Base-by-base conservation (phyloP, 768 basidiomycete species). In the Suillus tomentosus region DNA sequence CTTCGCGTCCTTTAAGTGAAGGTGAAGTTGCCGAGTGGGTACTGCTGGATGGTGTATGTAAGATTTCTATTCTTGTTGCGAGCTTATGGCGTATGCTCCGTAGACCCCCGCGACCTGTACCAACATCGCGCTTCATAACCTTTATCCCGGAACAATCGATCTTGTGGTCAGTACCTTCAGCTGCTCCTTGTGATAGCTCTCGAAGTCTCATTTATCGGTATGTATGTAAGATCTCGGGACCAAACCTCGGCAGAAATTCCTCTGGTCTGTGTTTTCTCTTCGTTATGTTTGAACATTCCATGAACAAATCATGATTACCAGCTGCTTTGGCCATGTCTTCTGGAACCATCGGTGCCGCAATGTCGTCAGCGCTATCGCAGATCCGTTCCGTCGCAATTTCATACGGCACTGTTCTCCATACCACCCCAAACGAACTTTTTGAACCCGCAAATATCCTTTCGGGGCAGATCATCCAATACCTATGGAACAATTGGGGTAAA, bases 51-150 rank as follows among this genome's bases (percentile, higher is more conserved):
- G 92, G 92, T 17, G 92, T 94, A 78, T 63, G 83, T 76, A 62
- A 64, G 11, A 27, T 64, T 37, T 62, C 67, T 53, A 54, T 40
- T 42, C 51, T 45, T 17, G 31, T 19, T 27, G 36, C 31, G 55
- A 34, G 34, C 55, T 59, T 10, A 65, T 57, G 31, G 37, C 8
- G 8, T 17, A 63, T 22, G 43, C 53, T 47, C 51, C 63, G 4
- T 66, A 92, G 91, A 95, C 94, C 11, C 93, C 96, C 5, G 94
- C 95, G 4, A 92, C 96, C 14, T 97, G 96, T 73, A 82, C 92
- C 3, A 97, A 96, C 70, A 88, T 98, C 64, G 94, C 87, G 2
- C 78, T 98, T 48, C 92, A 96, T 75, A 98, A 98, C 70, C 70
- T 98, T 10, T 96, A 89, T 73, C 89, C 88, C 2, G 89, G 84